Conservation (phyloP, 352 stramenopile species). For the Pythium brachiatum region DNA sequence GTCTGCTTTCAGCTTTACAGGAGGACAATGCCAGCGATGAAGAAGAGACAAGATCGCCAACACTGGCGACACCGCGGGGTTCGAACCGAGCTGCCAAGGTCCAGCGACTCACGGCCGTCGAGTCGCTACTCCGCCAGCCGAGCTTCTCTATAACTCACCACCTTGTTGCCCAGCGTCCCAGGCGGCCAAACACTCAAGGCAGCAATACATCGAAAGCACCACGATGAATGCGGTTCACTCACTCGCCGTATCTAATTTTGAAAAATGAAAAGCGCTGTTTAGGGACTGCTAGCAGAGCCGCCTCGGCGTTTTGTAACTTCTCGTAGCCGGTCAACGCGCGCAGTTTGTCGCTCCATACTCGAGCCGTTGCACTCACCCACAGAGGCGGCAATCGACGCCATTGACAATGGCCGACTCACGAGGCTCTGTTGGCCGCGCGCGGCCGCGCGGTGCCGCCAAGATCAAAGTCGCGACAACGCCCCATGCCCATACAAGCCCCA, state of each 20-base stretch:
- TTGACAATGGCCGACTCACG: constrained; percentile 14
- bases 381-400: background rate
- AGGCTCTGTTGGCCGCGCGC: constrained; percentile 1
- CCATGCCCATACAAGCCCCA: background rate
- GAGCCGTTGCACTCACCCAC: background rate
- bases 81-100: constrained; percentile 2
- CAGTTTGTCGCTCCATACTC: background rate
- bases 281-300: too few relatives aligned
- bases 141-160: constrained; percentile 21
- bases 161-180: background rate
- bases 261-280: background rate
- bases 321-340: background rate
- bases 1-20: constrained; percentile 14
- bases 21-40: constrained; percentile 8
- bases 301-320: constrained; percentile 35
- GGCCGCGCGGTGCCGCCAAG: constrained; percentile 17
- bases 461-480: constrained; percentile 13
- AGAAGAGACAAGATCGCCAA: constrained; percentile 1
- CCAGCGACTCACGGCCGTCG: constrained; percentile 4
- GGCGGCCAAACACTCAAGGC: background rate
- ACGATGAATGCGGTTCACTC: background rate
- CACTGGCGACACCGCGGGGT: background rate
- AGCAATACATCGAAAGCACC: too few relatives aligned
- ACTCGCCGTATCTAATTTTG: constrained; percentile 19
- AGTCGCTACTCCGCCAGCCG: constrained; percentile 22